Percentiles rank a stretch among this genome's conserved stretches.
Evolutionary conservation across 2,329 filamentous ascomycete genomes (phyloP).

Genomic region (Microascus cirrosus): DNA sequence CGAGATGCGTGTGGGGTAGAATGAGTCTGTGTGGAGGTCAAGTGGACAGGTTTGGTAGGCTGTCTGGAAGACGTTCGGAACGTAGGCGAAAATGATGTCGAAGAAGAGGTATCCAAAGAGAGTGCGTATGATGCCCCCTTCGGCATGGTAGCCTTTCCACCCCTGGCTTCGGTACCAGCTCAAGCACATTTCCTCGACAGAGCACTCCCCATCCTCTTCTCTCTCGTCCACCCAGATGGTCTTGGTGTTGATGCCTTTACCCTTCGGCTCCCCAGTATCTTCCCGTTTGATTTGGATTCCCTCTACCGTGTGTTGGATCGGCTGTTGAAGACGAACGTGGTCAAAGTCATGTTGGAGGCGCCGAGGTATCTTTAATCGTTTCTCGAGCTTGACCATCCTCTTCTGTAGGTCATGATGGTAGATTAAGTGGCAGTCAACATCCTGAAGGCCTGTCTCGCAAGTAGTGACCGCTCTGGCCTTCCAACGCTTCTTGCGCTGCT

Average conservation of each 20-base stretch:
- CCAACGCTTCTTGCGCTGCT: constrained; percentile 70
- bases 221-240: constrained; percentile 80
- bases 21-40: constrained; percentile 85
- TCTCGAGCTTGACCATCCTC: constrained; percentile 84
- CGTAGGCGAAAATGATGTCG: constrained; percentile 83
- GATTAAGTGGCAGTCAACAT: constrained; percentile 80
- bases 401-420: constrained; percentile 94
- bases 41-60: constrained; percentile 88
- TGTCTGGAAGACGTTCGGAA: constrained; percentile 96
- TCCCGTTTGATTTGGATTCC: constrained; percentile 64
- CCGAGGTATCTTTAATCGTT: constrained; percentile 67
- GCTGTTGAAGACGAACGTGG: constrained; percentile 67
- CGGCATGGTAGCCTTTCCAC: constrained; percentile 91
- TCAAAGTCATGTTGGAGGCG: constrained; percentile 87
- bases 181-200: constrained; percentile 89
- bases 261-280: constrained; percentile 31
- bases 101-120: constrained; percentile 85
- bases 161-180: constrained; percentile 72
- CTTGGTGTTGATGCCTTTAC: constrained; percentile 45
- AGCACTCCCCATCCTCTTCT: constrained; percentile 61
- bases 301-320: constrained; percentile 62
- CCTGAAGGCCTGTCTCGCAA: constrained; percentile 78
- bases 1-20: constrained; percentile 73
- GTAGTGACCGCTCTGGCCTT: constrained; percentile 64
- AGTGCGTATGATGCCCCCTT: constrained; percentile 86